phyloP scores from a whole-genome alignment of 768 basidiomycete species.

The Tephrocybe rancida region DNA sequence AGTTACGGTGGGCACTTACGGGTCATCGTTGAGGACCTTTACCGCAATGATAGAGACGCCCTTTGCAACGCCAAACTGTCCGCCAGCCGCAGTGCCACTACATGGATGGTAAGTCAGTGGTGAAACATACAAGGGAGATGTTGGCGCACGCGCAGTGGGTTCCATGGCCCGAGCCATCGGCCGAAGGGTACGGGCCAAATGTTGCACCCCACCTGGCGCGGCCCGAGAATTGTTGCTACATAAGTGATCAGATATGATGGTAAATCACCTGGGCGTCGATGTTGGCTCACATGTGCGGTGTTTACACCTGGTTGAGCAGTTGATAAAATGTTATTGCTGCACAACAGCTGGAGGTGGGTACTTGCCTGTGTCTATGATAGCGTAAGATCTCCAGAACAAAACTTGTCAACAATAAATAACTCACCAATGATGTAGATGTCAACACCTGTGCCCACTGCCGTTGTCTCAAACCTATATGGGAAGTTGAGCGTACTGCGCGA shows the following conservation, averaged over 20 bases:
- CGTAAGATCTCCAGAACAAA: not conserved
- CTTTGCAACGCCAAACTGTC: conserved; percentile 35
- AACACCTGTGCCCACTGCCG: not conserved
- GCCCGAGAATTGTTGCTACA: conserved; percentile 38
- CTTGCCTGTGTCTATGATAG: conserved; percentile 19
- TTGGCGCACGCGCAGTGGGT: conserved; percentile 35
- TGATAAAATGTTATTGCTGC: not conserved
- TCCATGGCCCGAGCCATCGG: conserved; percentile 42
- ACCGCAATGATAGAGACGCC: not conserved
- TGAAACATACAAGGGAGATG: not conserved
- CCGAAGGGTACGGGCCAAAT: conserved; percentile 28
- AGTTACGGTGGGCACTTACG: not conserved
- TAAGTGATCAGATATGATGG: not conserved
- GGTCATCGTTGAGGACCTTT: not conserved
- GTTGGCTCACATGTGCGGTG: not conserved
- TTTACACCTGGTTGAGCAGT: not conserved
- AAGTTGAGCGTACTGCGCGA: not conserved
- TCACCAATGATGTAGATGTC: conserved; percentile 41
- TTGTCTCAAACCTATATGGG: not conserved
- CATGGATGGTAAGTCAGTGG: not conserved
- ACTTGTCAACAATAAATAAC: not conserved
- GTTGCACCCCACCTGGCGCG: conserved; percentile 41
- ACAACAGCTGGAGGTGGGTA: not conserved
- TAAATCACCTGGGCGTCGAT: not conserved
- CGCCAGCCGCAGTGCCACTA: conserved; percentile 35